A percentile compares a stretch with the other conserved stretches of the same genome.
These are phyloP conservation scores for Paulownia fortunei DNA, from an alignment of 257 asterid genomes.

Conservation along the genomic window DNA sequence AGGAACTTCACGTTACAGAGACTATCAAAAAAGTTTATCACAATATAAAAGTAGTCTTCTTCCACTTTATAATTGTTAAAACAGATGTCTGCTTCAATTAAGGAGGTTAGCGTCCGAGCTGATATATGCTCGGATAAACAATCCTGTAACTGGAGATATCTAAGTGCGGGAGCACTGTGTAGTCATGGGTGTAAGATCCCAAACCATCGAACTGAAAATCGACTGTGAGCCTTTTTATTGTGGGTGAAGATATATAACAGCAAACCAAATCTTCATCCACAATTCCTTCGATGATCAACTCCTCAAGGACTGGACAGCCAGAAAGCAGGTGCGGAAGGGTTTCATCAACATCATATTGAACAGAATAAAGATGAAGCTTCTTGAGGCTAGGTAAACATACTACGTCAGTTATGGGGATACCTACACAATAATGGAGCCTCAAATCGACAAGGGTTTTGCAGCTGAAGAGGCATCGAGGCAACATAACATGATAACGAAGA, in stretches of 20 bases:
- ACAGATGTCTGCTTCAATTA: not conserved
- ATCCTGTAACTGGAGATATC: not conserved
- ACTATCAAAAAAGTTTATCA: not conserved
- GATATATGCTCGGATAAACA: not conserved
- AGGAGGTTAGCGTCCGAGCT: not conserved
- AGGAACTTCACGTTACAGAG: not conserved
- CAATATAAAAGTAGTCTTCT: not conserved
- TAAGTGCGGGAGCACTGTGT: not conserved
- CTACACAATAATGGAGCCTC: not conserved
- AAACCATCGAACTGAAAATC: not conserved
- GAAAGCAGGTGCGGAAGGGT: not conserved
- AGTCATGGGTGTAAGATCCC: too few relatives aligned
- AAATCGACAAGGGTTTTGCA: not conserved
- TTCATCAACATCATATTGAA: not conserved
- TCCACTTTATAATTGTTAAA: not conserved
- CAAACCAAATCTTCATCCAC: not conserved
- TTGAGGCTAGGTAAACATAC: not conserved
- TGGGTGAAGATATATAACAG: not conserved
- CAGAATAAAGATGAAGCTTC: not conserved
- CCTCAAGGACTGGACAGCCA: constrained; percentile 1
- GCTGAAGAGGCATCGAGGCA: not conserved
- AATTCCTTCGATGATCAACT: not conserved
- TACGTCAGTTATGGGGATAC: not conserved
- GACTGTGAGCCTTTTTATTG: not conserved
- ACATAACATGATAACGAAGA: not conserved